phyloP scores from a whole-genome alignment of 176 grass and related monocot species.

The Aegilops sharonensis region DNA sequence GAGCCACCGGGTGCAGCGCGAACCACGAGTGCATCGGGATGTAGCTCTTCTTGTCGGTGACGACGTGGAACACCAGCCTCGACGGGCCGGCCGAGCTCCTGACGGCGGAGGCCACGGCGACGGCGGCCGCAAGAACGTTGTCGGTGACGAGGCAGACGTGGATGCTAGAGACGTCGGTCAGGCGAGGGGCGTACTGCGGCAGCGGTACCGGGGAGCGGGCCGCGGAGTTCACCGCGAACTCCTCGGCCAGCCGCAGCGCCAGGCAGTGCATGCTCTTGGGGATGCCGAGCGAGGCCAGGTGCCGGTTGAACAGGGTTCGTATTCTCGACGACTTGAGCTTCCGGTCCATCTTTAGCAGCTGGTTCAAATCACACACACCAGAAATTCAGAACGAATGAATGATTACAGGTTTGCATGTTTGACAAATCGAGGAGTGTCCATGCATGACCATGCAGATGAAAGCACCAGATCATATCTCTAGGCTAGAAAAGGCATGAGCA shows the following conservation, averaged over 20 bases:
- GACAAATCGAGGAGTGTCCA: not conserved
- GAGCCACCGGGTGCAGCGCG: slow-evolving; percentile 56
- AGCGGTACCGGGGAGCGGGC: slow-evolving; percentile 77
- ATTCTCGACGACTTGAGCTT: slow-evolving; percentile 64
- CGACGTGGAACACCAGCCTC: slow-evolving; percentile 83
- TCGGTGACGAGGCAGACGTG: slow-evolving; percentile 82
- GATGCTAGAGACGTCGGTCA: slow-evolving; percentile 52
- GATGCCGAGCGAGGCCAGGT: slow-evolving; percentile 71
- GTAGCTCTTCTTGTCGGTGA: slow-evolving; percentile 93
- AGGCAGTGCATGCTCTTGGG: slow-evolving; percentile 92
- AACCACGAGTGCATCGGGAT: slow-evolving; percentile 95
- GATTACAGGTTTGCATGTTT: too few species aligned
- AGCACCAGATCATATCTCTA: too few species aligned
- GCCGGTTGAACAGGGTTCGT: slow-evolving; percentile 51
- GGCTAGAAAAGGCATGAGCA: not conserved
- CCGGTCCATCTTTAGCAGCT: slow-evolving; percentile 91
- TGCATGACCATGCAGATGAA: too few species aligned
- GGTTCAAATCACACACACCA: not conserved
- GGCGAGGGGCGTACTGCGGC: slow-evolving; percentile 65
- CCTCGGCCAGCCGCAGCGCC: slow-evolving; percentile 59
- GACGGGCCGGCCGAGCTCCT: slow-evolving; percentile 44
- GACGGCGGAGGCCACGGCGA: slow-evolving; percentile 57
- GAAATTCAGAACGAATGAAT: too few species aligned
- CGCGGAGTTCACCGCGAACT: slow-evolving; percentile 74
- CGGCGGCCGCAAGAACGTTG: slow-evolving; percentile 79